Percentiles rank a stretch among this genome's conserved stretches.
These are phyloP conservation scores for Lichenothelia convexa DNA, from an alignment of 495 filamentous ascomycete genomes.

Conservation along the genomic window DNA sequence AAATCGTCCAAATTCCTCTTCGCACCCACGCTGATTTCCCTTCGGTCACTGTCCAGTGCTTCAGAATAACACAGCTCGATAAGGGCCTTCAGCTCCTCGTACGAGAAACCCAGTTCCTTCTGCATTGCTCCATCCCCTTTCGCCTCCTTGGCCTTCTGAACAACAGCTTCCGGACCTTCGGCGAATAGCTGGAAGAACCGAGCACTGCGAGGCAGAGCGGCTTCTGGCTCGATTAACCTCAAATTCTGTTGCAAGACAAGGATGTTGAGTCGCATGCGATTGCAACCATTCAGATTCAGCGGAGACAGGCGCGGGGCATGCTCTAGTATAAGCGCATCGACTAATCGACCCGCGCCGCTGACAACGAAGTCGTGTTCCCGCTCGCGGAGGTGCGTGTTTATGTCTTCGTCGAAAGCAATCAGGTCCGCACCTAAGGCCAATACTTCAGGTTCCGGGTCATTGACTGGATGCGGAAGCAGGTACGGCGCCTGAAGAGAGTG, in stretches of 20 bases:
- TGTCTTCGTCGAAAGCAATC: slow-evolving; percentile 64
- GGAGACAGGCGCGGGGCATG: slow-evolving; percentile 43
- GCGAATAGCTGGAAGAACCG: slow-evolving; percentile 69
- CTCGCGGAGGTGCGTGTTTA: slow-evolving; percentile 46
- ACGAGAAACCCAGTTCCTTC: slow-evolving; percentile 38
- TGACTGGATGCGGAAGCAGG: slow-evolving; percentile 52
- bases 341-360: slow-evolving; percentile 49
- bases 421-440: slow-evolving; percentile 63
- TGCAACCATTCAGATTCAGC: slow-evolving; percentile 60
- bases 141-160: slow-evolving; percentile 16
- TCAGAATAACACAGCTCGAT: slow-evolving; percentile 80
- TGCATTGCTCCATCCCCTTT: slow-evolving; percentile 13
- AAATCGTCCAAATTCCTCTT: slow-evolving; percentile 61
- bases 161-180: slow-evolving; percentile 48
- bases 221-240: slow-evolving; percentile 56
- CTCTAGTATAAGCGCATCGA: slow-evolving; percentile 46
- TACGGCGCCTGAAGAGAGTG: slow-evolving; percentile 27
- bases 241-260: slow-evolving; percentile 89
- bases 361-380: slow-evolving; percentile 48
- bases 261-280: slow-evolving; percentile 75
- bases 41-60: slow-evolving; percentile 46
- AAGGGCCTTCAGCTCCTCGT: slow-evolving; percentile 69
- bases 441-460: slow-evolving; percentile 61
- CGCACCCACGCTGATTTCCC: slow-evolving; percentile 54
- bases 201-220: slow-evolving; percentile 44